Base-by-base conservation (phyloP, 192 early-diverging fungal genomes). In the Haplosporangium gracile region DNA sequence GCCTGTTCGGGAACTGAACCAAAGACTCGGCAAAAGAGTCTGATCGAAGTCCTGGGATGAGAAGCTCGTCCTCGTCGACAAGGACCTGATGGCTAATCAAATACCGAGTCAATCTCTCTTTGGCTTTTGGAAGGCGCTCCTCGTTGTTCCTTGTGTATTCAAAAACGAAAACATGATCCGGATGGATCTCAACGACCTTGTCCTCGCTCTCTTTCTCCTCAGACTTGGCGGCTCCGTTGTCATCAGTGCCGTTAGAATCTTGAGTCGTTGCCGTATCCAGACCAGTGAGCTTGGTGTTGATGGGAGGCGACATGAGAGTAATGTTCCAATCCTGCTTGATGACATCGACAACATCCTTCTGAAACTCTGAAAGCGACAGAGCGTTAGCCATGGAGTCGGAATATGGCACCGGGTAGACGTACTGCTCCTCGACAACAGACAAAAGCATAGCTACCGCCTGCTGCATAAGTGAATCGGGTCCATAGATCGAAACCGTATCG, bases 1-100 rank as follows among this genome's bases (percentile, higher is more conserved):
- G 79, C 70, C 91, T 93, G 76, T 85, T 90, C 77, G 91, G 92
- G 77, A 95, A 92, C 55, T 93, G 92, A 53, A 91, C 87, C 76
- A 94, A 93, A 13, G 93, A 85, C 69, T 93, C 94, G 80, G 47
- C 88, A 89, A 71, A 89, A 4, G 77, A 93, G 65, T 77, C 84
- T 18, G 70, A 79, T 65, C 83, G 91, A 72, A 63, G 89, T 91
- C 79, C 69, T 53, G 63, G 89, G 88, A 77, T 8, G 42, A 68
- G 75, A 26, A 71, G 77, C n/a, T 74, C 89, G 60, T 78, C 91
- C 47, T 85, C 79, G 36, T 79, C 73, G 5, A 85, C 63, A 16
- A 72, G 55, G 32, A 90, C 74, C 36, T 83, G 38, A 26, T 76
- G 76, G 24, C 47, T 76, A 29, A 49, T 36, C 34, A 89, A 57